A percentile compares a stretch with the other conserved stretches of the same genome.
Conservation (phyloP, 768 basidiomycete genomes). For the Rhizopogon roseolus region DNA sequence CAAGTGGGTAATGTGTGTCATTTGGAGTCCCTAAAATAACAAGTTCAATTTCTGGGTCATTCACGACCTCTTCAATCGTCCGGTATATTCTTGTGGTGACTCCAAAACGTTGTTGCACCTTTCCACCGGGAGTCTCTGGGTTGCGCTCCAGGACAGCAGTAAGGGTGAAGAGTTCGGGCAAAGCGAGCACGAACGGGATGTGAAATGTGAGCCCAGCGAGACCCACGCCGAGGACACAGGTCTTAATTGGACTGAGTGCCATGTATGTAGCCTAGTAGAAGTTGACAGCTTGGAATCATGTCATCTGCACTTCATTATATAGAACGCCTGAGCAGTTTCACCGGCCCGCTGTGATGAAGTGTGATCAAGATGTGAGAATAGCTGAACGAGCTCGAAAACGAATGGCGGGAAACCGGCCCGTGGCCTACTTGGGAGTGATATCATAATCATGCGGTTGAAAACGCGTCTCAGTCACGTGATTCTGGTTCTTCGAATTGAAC, state of each 20-base stretch:
- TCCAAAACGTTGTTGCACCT: slow-evolving; percentile 63
- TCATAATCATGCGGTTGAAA: no score
- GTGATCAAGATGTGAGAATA: slow-evolving; percentile 5
- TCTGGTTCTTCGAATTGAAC: slow-evolving; percentile 8
- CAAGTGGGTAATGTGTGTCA: slow-evolving; percentile 64
- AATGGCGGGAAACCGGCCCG: neutral
- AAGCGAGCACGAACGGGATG: slow-evolving; percentile 69
- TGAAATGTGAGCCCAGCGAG: slow-evolving; percentile 78
- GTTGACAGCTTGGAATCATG: neutral
- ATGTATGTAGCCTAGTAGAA: slow-evolving; percentile 1
- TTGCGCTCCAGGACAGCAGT: slow-evolving; percentile 74
- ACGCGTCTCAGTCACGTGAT: neutral
- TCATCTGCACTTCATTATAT: slow-evolving; percentile 2
- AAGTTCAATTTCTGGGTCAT: slow-evolving; percentile 60
- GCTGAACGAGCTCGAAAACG: no score
- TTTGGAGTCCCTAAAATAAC: slow-evolving; percentile 71
- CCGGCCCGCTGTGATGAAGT: slow-evolving; percentile 5
- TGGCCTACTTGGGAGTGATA: no score
- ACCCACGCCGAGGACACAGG: slow-evolving; percentile 74
- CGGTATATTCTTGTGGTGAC: slow-evolving; percentile 52
- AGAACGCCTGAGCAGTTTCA: neutral
- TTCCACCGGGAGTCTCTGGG: slow-evolving; percentile 54
- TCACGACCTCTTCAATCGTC: slow-evolving; percentile 55
- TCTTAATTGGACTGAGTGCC: slow-evolving; percentile 46
- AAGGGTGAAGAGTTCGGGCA: slow-evolving; percentile 65